Conservation (phyloP, 306 rosid species). For the Oemleria cerasiformis region DNA sequence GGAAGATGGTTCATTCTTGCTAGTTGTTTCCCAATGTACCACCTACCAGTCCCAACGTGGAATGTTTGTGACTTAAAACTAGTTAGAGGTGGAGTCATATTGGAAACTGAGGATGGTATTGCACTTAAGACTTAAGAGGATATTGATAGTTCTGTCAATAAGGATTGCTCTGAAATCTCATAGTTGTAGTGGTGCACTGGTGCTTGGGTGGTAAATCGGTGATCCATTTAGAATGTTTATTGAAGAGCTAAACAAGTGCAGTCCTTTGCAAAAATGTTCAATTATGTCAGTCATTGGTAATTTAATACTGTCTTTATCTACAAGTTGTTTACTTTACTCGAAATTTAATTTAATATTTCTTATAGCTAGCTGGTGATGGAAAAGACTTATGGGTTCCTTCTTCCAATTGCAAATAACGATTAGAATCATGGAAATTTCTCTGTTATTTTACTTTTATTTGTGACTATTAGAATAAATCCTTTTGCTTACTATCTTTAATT, state of each 20-base stretch:
- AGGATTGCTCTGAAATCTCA: not conserved
- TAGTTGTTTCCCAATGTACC: not conserved
- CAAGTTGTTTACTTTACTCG: not conserved
- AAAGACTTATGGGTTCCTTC: not conserved
- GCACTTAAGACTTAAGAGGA: constrained; percentile 1
- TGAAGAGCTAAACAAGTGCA: not conserved
- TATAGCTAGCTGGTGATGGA: not conserved
- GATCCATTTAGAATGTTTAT: not conserved
- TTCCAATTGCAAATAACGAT: not conserved
- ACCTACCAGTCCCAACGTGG: not conserved
- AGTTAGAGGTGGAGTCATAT: not conserved
- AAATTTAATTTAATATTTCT: not conserved
- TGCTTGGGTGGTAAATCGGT: not conserved
- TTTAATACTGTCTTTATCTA: not conserved
- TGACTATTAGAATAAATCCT: not conserved
- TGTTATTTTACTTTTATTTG: not conserved
- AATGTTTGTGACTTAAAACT: not conserved
- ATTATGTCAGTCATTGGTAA: not conserved
- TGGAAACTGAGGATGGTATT: not conserved
- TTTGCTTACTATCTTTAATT: not conserved
- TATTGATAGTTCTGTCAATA: constrained; percentile 4
- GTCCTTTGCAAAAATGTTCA: not conserved
- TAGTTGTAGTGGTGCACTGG: not conserved
- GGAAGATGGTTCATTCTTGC: not conserved
- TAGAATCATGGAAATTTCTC: not conserved